phyloP scores from a whole-genome alignment of 345 rosid species.

The Geranium rotundifolium region DNA sequence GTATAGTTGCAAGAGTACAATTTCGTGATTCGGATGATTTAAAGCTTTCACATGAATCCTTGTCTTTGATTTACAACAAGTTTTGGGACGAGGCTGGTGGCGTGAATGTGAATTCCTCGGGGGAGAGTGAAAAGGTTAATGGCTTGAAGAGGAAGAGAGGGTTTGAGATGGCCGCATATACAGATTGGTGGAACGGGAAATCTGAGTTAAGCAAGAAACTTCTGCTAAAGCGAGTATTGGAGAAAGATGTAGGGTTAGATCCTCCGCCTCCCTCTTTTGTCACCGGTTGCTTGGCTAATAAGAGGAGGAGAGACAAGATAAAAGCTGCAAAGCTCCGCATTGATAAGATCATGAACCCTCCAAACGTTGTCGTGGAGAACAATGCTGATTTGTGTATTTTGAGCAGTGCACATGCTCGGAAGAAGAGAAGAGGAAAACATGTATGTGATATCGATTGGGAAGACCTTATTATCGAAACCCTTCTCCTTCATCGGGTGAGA shows the following conservation, averaged over 20 bases:
- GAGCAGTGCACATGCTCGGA: slow-evolving; percentile 12
- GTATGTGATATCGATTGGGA: slow-evolving; percentile 58
- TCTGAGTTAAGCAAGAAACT: slow-evolving; percentile 59
- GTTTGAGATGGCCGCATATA: slow-evolving; percentile 12
- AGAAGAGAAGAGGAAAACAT: slow-evolving; percentile 36
- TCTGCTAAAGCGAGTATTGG: slow-evolving; percentile 48
- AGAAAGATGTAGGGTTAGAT: slow-evolving; percentile 62
- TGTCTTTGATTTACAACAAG: slow-evolving; percentile 32
- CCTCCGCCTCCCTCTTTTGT: slow-evolving; percentile 59
- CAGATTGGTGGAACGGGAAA: slow-evolving; percentile 78
- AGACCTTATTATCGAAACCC: slow-evolving; percentile 73
- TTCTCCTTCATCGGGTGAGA: slow-evolving; percentile 54
- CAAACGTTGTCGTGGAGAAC: slow-evolving; percentile 10
- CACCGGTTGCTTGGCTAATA: slow-evolving; percentile 29
- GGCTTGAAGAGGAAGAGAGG: slow-evolving; percentile 10
- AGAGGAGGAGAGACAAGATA: slow-evolving; percentile 55
- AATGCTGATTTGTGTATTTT: background rate
- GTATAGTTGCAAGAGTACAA: slow-evolving; percentile 1
- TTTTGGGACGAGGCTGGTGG: slow-evolving; percentile 19
- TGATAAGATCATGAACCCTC: slow-evolving; percentile 34
- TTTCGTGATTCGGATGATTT: slow-evolving; percentile 13
- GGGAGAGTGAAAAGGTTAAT: slow-evolving; percentile 7
- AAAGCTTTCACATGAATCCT: slow-evolving; percentile 37
- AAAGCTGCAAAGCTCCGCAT: slow-evolving; percentile 59
- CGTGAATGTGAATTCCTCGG: slow-evolving; percentile 3